Evolutionary conservation across 768 basidiomycete genomes (phyloP), one percentile per base, ranked within the genome.

Genomic region (Wakefieldia striispora): DNA sequence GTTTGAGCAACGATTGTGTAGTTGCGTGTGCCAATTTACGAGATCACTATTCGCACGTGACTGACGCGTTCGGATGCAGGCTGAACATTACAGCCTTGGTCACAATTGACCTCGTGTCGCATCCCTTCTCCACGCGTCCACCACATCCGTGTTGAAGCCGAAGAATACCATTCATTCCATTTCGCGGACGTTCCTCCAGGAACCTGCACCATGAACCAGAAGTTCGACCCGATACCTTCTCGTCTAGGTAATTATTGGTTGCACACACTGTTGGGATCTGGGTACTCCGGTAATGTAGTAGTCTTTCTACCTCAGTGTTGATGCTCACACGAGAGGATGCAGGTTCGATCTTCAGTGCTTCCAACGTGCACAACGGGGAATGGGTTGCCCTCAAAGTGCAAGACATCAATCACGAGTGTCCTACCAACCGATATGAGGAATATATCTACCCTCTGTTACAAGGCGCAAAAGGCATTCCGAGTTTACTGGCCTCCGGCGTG

Each of bases 301-400:
- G 20, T 36, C 38, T 24, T 39, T 39, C 1, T 2, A 12, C 21
- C 27, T 35, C 6, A n/a, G 24, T 21, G 24, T 11, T 2, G 38
- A n/a, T 23, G 13, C 24, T 53, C 47, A 60, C 29, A 21, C 31
- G 40, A 35, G 16, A 26, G 8, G n/a, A 41, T 45, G n/a, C 54
- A 89, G 88, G 88, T 35, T 81, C 83, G 16, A 90, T 89, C 50
- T 90, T 75, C 59, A 74, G 77, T 19, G 88, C 88, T 1, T 63
- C 58, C 13, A 68, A 91, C 56, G 54, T 88, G 1, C 72, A 81
- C 58, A 83, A 71, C 3, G 71, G 74, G 17, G 74, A 83, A 37
- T 63, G 75, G n/a, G 85, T 86, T 36, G 88, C 88, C 3, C 74
- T 91, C 46, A 91, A 91, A 63, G 70, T 91, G 10, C 88, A 91